Percentiles rank a stretch among this genome's conserved stretches.
Conservation (phyloP, 768 basidiomycete species). For the Leccinum olivaceopallidum region DNA sequence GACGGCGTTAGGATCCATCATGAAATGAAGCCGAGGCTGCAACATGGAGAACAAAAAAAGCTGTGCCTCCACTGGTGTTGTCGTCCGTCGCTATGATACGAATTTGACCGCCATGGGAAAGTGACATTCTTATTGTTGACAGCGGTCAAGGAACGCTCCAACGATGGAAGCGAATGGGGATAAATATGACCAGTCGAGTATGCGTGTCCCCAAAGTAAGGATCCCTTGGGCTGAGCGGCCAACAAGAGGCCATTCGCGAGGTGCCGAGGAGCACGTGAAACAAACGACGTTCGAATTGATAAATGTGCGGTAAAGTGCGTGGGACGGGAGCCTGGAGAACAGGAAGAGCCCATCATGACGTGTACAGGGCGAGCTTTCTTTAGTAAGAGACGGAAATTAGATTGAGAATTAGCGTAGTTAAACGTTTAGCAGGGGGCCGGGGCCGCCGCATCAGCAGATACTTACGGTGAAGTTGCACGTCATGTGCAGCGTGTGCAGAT, state of each 20-base stretch:
- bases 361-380: slow-evolving; percentile 15
- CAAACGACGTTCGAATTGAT: slow-evolving; percentile 3
- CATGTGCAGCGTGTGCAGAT: slow-evolving; percentile 5
- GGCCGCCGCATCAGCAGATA: background rate
- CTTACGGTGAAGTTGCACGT: background rate
- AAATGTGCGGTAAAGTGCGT: background rate
- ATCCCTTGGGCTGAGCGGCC: slow-evolving; percentile 6
- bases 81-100: slow-evolving; percentile 26
- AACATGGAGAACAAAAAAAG: slow-evolving; percentile 1
- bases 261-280: slow-evolving; percentile 30
- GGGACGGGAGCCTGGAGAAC: slow-evolving; percentile 6
- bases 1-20: slow-evolving; percentile 13
- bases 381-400: slow-evolving; percentile 25
- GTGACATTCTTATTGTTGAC: slow-evolving; percentile 11
- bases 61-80: slow-evolving; percentile 3
- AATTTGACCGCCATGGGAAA: slow-evolving; percentile 28
- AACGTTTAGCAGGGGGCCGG: slow-evolving; percentile 27
- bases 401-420: slow-evolving; percentile 35
- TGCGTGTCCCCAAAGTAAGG: slow-evolving; percentile 14
- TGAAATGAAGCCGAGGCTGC: slow-evolving; percentile 11
- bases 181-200: slow-evolving; percentile 15
- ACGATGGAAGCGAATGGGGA: slow-evolving; percentile 18
- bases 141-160: slow-evolving; percentile 13
- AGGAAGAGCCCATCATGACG: slow-evolving; percentile 20
- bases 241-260: slow-evolving; percentile 19